A percentile compares a stretch with the other conserved stretches of the same genome.
Evolutionary conservation across 108 stramenopile genomes (phyloP).

Genomic region (Skeletonema costatum): DNA sequence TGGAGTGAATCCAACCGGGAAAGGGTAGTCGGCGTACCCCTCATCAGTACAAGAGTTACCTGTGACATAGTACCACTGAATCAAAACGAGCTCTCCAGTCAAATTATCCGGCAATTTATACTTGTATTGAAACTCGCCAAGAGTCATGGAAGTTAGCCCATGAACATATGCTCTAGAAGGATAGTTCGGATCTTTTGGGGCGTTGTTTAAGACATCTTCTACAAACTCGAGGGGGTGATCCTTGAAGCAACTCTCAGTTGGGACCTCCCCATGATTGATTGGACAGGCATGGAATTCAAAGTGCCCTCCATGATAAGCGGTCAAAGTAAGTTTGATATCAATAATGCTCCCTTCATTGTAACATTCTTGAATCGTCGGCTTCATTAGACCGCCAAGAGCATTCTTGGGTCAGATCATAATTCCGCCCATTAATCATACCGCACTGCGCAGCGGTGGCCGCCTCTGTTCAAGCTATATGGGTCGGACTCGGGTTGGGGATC

Average conservation of each 20-base stretch:
- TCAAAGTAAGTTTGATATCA: slow-evolving; percentile 15
- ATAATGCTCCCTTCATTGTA: slow-evolving; percentile 34
- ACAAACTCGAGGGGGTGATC: slow-evolving; percentile 40
- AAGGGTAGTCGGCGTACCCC: neutral
- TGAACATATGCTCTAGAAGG: slow-evolving; percentile 43
- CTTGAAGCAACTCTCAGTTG: slow-evolving; percentile 55
- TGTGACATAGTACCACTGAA: neutral
- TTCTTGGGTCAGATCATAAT: slow-evolving; percentile 10
- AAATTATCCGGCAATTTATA: neutral
- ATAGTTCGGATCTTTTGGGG: slow-evolving; percentile 36
- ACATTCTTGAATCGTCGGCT: slow-evolving; percentile 20
- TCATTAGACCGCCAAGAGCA: slow-evolving; percentile 26
- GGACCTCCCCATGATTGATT: slow-evolving; percentile 17
- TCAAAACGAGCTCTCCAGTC: slow-evolving; percentile 2
- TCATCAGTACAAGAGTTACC: neutral
- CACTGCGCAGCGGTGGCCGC: neutral
- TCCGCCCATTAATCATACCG: neutral
- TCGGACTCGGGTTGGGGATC: neutral
- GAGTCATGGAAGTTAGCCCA: neutral
- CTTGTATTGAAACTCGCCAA: neutral
- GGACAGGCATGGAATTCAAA: slow-evolving; percentile 49
- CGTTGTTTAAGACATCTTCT: slow-evolving; percentile 31
- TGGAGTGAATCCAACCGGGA: neutral
- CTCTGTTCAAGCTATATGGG: neutral
- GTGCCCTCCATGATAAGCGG: slow-evolving; percentile 55